Conservation (phyloP, 2,329 filamentous ascomycete species). For the Trichoderma breve region DNA sequence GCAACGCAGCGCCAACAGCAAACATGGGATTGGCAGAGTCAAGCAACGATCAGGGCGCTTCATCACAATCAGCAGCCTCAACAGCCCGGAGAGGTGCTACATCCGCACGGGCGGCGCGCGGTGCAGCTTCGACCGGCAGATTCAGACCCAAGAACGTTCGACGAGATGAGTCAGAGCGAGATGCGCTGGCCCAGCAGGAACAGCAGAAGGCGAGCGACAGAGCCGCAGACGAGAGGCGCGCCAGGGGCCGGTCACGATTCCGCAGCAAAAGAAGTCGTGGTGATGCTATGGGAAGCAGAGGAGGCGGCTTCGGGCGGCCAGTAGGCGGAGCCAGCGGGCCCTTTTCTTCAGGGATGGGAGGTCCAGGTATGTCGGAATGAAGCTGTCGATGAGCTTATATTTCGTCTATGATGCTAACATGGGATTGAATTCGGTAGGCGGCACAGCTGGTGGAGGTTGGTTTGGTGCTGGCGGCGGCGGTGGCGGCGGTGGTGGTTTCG, state of each 20-base stretch:
- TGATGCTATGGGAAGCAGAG: constrained; percentile 44
- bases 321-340: constrained; percentile 40
- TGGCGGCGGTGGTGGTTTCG: constrained; percentile 30
- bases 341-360: constrained; percentile 36
- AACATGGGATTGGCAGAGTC: constrained; percentile 24
- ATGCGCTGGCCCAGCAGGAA: constrained; percentile 45
- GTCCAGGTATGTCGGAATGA: constrained; percentile 24
- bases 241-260: constrained; percentile 39
- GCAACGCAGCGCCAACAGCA: constrained; percentile 13
- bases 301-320: constrained; percentile 35
- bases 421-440: constrained; percentile 20
- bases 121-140: constrained; percentile 37
- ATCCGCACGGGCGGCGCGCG: constrained; percentile 33
- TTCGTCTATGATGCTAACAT: neutral
- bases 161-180: constrained; percentile 50
- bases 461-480: constrained; percentile 33
- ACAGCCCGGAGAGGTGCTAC: constrained; percentile 23
- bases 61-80: constrained; percentile 21
- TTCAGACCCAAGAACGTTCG: constrained; percentile 50
- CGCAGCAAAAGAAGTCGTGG: constrained; percentile 45
- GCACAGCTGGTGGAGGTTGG: constrained; percentile 29
- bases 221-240: constrained; percentile 40
- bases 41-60: neutral
- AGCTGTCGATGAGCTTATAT: neutral
- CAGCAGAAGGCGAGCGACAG: constrained; percentile 43